These are phyloP conservation scores for Huntiella bhutanensis DNA, from an alignment of 2,329 filamentous ascomycete genomes.

Conservation along the genomic window DNA sequence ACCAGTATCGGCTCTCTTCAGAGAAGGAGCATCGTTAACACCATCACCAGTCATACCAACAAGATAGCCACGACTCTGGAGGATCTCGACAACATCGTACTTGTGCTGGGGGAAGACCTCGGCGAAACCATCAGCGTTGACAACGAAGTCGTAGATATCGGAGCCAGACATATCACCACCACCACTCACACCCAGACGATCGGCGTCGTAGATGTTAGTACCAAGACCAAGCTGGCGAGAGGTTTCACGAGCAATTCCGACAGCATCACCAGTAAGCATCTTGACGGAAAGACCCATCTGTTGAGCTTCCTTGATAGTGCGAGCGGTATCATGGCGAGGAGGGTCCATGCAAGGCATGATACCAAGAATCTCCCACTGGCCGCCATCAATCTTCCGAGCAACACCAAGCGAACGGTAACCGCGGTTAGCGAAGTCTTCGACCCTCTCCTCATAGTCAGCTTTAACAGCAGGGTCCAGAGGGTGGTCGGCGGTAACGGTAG, in stretches of 20 bases:
- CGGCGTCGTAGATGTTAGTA: conserved; percentile 85
- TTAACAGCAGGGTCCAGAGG: conserved; percentile 58
- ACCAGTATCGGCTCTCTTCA: conserved; percentile 92
- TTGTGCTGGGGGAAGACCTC: conserved; percentile 93
- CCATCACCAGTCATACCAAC: conserved; percentile 94
- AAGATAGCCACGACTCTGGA: conserved; percentile 81
- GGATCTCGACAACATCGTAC: conserved; percentile 83
- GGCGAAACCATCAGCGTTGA: conserved; percentile 86
- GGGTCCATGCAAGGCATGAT: conserved; percentile 85
- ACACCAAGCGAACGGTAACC: conserved; percentile 89
- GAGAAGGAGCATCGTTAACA: conserved; percentile 81
- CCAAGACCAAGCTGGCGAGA: conserved; percentile 80
- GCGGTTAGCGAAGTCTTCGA: conserved; percentile 77
- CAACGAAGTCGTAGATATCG: conserved; percentile 87
- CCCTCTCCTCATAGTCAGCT: conserved; percentile 77
- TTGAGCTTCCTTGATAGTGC: conserved; percentile 81
- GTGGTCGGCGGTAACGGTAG: conserved; percentile 73
- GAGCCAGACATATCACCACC: conserved; percentile 86
- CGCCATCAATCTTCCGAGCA: conserved; percentile 69
- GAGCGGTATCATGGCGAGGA: conserved; percentile 74
- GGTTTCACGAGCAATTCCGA: no score
- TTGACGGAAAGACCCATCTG: conserved; percentile 75
- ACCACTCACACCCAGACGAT: conserved; percentile 75
- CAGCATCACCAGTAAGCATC: conserved; percentile 90
- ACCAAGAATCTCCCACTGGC: conserved; percentile 72